Conservation (phyloP, 257 asterid species). For the Voacanga thouarsii region DNA sequence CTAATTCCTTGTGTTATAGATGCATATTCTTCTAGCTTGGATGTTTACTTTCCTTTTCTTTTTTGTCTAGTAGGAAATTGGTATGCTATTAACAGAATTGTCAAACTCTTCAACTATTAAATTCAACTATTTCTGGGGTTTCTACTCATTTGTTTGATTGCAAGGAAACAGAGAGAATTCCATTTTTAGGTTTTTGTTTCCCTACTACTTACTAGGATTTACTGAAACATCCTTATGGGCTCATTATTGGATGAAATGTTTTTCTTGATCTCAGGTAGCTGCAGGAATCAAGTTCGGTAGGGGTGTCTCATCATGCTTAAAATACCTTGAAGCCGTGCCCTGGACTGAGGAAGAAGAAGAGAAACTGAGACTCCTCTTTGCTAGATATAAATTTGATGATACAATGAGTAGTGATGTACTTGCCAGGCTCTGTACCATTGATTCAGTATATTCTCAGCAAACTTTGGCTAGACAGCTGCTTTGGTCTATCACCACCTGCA, state of each 20-base stretch:
- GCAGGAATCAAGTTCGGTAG: constrained; percentile 66
- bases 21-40: neutral
- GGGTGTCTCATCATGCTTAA: constrained; percentile 65
- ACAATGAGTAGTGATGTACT: constrained; percentile 46
- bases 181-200: neutral
- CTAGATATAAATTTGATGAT: constrained; percentile 44
- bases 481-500: constrained; percentile 55
- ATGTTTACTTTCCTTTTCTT: neutral
- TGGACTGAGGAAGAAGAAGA: constrained; percentile 98
- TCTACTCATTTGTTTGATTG: neutral
- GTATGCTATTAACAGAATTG: neutral
- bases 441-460: constrained; percentile 46
- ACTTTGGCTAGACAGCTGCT: constrained; percentile 64
- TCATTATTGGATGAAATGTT: constrained; percentile 10
- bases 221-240: neutral
- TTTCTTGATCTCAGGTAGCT: constrained; percentile 48
- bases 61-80: neutral
- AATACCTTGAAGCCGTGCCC: constrained; percentile 87
- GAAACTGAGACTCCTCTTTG: constrained; percentile 62
- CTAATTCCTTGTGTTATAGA: neutral
- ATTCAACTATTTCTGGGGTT: neutral
- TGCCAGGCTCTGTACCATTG: constrained; percentile 51
- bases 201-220: neutral
- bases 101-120: neutral
- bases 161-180: neutral